These are phyloP conservation scores for Verticillium albo-atrum DNA, from an alignment of 2,329 filamentous ascomycete genomes.

Conservation along the genomic window DNA sequence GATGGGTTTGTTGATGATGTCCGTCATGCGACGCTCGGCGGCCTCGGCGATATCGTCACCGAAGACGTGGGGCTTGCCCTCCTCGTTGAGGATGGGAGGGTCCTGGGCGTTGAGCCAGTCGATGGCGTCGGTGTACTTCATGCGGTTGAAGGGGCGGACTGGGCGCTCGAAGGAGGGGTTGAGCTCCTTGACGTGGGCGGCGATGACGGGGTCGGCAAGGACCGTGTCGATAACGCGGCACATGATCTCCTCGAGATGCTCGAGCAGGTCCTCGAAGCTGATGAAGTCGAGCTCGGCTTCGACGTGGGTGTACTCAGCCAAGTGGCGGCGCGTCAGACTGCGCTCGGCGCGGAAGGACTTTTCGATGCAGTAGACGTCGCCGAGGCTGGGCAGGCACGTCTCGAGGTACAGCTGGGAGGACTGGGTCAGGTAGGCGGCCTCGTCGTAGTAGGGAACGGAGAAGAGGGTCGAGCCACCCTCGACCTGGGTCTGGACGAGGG, in stretches of 20 bases:
- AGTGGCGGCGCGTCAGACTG: constrained; percentile 85
- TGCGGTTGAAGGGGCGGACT: constrained; percentile 82
- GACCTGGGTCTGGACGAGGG: constrained; percentile 91
- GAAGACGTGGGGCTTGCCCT: constrained; percentile 83
- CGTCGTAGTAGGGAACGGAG: constrained; percentile 82
- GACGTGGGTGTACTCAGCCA: constrained; percentile 95
- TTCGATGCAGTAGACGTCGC: constrained; percentile 96
- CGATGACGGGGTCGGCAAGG: constrained; percentile 68
- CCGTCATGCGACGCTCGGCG: constrained; percentile 94
- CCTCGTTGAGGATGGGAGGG: constrained; percentile 78
- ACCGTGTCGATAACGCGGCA: constrained; percentile 79
- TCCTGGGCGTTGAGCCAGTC: constrained; percentile 88
- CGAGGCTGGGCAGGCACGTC: constrained; percentile 84
- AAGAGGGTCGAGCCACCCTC: constrained; percentile 92
- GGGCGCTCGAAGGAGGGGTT: constrained; percentile 89
- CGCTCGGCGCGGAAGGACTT: constrained; percentile 99
- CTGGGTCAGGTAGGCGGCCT: constrained; percentile 90
- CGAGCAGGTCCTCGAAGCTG: constrained; percentile 81
- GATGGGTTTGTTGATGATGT: constrained; percentile 91
- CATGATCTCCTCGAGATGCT: constrained; percentile 81
- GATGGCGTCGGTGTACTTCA: constrained; percentile 93
- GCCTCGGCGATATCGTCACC: constrained; percentile 98
- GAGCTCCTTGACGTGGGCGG: constrained; percentile 72
- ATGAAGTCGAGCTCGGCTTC: constrained; percentile 97
- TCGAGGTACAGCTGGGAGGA: constrained; percentile 97